Conservation (phyloP, 371 early-diverging fungal genomes). For the Umbelopsis sp. region DNA sequence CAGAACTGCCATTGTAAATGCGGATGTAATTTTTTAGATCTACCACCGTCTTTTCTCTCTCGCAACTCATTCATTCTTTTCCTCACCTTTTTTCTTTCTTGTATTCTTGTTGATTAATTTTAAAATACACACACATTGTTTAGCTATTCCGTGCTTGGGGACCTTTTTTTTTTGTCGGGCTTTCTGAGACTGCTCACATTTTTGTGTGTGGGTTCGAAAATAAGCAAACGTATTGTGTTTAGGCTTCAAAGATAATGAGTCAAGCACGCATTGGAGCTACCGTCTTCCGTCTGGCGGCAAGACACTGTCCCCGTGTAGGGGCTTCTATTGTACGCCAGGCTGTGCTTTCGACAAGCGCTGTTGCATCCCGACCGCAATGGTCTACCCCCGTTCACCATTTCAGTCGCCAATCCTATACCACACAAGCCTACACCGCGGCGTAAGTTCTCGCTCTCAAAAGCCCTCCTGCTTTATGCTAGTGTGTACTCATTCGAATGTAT, state of each 20-base stretch:
- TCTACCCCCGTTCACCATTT: not conserved
- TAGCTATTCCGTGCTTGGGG: too few species aligned
- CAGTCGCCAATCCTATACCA: slow-evolving; percentile 1
- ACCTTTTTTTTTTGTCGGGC: too few species aligned
- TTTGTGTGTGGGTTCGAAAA: too few species aligned
- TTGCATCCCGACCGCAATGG: not conserved
- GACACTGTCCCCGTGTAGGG: not conserved
- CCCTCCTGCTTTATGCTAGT: not conserved
- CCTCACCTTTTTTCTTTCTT: too few species aligned
- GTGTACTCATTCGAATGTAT: not conserved
- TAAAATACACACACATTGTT: too few species aligned
- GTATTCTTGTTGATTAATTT: too few species aligned
- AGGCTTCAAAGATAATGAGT: not conserved
- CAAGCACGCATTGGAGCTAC: not conserved
- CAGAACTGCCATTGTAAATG: slow-evolving; percentile 10
- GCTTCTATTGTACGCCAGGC: not conserved
- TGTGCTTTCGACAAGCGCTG: not conserved
- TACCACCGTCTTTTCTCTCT: too few species aligned
- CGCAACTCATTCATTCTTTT: too few species aligned
- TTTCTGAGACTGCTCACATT: too few species aligned
- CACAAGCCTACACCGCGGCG: slow-evolving; percentile 3
- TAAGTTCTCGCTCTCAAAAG: not conserved
- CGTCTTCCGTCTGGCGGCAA: not conserved
- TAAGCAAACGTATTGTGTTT: slow-evolving; percentile 34
- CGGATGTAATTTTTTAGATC: too few species aligned